Evolutionary conservation across 176 grass and related monocot genomes (phyloP).

Genomic region (Calamus simplicifolius): DNA sequence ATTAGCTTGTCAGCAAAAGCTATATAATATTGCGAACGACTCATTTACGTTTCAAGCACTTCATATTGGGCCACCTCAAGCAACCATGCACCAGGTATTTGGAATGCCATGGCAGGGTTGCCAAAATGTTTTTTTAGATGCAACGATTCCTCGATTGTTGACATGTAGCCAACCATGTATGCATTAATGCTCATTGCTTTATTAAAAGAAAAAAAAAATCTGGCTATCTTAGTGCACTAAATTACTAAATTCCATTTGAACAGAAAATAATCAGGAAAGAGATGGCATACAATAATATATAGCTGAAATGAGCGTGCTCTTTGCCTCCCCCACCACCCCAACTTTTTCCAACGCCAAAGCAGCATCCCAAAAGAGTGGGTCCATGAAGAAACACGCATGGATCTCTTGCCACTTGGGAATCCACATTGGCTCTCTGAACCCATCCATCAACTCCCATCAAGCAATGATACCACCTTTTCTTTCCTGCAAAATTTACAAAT

Average conservation of each 20-base stretch:
- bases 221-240: slow-evolving; percentile 17
- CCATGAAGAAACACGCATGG: slow-evolving; percentile 34
- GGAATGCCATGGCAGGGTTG: too few species aligned
- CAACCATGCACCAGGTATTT: too few species aligned
- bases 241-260: slow-evolving; percentile 30
- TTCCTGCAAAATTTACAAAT: neutral
- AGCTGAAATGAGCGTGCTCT: slow-evolving; percentile 27
- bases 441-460: neutral
- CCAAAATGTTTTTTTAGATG: too few species aligned
- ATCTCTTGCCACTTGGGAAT: slow-evolving; percentile 14
- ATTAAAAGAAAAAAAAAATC: slow-evolving; percentile 7
- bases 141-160: too few species aligned
- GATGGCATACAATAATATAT: slow-evolving; percentile 27
- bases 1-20: too few species aligned
- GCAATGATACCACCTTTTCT: neutral
- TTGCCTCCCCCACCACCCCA: slow-evolving; percentile 20
- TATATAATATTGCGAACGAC: too few species aligned
- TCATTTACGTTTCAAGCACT: too few species aligned
- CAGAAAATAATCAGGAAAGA: slow-evolving; percentile 14
- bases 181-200: too few species aligned
- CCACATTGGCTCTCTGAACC: neutral
- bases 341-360: slow-evolving; percentile 22
- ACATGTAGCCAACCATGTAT: too few species aligned
- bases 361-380: slow-evolving; percentile 20
- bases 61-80: too few species aligned